Evolutionary conservation across 768 basidiomycete genomes (phyloP).

Genomic region (Gyrodon lividus): DNA sequence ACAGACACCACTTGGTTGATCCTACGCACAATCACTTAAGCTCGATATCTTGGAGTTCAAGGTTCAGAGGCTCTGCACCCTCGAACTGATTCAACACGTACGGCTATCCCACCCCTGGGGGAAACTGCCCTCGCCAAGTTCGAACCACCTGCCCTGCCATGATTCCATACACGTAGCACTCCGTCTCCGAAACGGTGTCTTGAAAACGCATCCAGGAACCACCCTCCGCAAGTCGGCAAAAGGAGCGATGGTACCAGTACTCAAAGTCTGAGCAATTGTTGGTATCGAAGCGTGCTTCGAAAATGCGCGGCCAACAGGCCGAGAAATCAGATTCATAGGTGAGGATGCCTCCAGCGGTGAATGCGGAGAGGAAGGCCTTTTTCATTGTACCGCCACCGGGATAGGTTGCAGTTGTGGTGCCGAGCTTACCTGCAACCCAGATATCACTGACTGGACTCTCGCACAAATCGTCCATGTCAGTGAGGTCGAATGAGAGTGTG

Average conservation of each 20-base stretch:
- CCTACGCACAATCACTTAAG: not conserved
- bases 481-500: not conserved
- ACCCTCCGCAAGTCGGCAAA: not conserved
- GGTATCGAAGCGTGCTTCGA: not conserved
- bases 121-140: not conserved
- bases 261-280: not conserved
- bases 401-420: not conserved
- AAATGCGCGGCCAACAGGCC: not conserved
- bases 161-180: slow-evolving; percentile 6
- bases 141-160: slow-evolving; percentile 9
- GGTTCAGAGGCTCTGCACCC: not conserved
- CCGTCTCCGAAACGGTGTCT: slow-evolving; percentile 1
- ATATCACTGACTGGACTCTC: not conserved
- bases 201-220: slow-evolving; percentile 6
- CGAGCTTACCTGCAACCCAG: not conserved
- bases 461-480: not conserved
- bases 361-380: not conserved
- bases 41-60: slow-evolving; percentile 1
- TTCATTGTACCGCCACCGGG: slow-evolving; percentile 1
- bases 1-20: too few species aligned
- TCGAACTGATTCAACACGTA: not conserved
- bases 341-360: not conserved
- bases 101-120: not conserved
- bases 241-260: not conserved
- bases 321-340: not conserved